Evolutionary conservation across 2,329 filamentous ascomycete species (phyloP).

Genomic region (Fusarium tuaranense): DNA sequence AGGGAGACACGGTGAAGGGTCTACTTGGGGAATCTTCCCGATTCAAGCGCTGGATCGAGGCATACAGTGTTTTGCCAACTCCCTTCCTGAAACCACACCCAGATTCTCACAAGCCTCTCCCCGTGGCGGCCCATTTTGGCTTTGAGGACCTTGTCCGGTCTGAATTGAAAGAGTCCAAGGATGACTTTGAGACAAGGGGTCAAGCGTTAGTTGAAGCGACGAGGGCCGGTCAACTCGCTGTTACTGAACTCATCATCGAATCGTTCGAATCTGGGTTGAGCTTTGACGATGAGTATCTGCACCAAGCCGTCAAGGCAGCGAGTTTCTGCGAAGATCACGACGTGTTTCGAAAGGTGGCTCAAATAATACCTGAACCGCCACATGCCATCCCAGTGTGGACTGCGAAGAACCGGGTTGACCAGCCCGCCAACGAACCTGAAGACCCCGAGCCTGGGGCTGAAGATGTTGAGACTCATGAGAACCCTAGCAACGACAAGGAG

Average conservation of each 20-base stretch:
- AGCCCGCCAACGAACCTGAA: not conserved
- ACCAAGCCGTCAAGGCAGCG: not conserved
- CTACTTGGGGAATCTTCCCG: not conserved
- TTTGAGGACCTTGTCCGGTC: not conserved
- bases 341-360: not conserved
- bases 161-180: not conserved
- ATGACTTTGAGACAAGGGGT: not conserved
- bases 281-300: not conserved
- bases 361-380: not conserved
- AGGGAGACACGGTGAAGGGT: not conserved
- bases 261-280: not conserved
- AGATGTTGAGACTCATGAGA: not conserved
- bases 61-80: not conserved
- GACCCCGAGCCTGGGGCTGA: not conserved
- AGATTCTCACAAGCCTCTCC: not conserved
- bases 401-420: not conserved
- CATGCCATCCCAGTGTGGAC: not conserved
- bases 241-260: not conserved
- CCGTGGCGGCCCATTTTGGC: constrained; percentile 9
- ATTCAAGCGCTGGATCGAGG: constrained; percentile 2
- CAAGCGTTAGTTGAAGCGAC: constrained; percentile 7
- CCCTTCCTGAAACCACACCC: not conserved
- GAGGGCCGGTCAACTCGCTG: not conserved
- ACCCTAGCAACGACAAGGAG: not conserved
- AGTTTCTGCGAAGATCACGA: not conserved